Conservation (phyloP, 495 filamentous ascomycete genomes). For the Penicillium simplicissimum region DNA sequence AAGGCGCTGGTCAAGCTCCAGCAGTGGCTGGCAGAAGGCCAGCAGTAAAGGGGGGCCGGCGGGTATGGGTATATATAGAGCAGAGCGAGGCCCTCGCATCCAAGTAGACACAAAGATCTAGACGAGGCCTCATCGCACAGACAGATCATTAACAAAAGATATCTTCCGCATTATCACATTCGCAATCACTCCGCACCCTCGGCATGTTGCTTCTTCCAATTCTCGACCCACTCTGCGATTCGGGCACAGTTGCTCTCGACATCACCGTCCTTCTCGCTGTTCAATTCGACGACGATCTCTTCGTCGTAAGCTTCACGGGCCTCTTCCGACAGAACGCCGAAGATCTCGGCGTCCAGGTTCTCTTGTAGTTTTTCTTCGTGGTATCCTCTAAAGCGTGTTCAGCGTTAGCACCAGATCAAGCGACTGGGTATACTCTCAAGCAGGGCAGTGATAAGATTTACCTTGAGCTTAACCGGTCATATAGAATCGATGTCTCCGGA, state of each 20-base stretch:
- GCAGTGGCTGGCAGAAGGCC: conserved; percentile 68
- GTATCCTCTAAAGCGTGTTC: conserved; percentile 58
- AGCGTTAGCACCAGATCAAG: background rate
- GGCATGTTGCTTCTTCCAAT: conserved; percentile 70
- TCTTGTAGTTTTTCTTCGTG: conserved; percentile 86
- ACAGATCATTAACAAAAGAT: background rate
- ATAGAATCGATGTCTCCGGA: conserved; percentile 68
- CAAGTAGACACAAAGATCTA: conserved; percentile 5
- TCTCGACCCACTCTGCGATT: conserved; percentile 76
- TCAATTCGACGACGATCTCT: conserved; percentile 87
- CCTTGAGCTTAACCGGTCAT: conserved; percentile 79
- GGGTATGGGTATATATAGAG: conserved; percentile 21
- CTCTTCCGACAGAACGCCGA: conserved; percentile 90
- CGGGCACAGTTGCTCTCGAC: conserved; percentile 85
- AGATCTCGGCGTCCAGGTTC: conserved; percentile 96
- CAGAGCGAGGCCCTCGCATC: conserved; percentile 7
- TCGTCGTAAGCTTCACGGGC: conserved; percentile 83
- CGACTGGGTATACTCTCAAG: background rate
- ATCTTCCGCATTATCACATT: conserved; percentile 5
- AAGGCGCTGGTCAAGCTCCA: conserved; percentile 84
- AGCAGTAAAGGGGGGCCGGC: conserved; percentile 19
- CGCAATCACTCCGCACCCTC: conserved; percentile 25
- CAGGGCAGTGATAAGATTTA: conserved; percentile 29
- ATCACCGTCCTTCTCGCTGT: conserved; percentile 76
- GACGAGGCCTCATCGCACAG: conserved; percentile 4